Percentiles rank a stretch among this genome's conserved stretches.
Conservation (phyloP, 2,329 filamentous ascomycete genomes). For the Aureobasidium sp. region DNA sequence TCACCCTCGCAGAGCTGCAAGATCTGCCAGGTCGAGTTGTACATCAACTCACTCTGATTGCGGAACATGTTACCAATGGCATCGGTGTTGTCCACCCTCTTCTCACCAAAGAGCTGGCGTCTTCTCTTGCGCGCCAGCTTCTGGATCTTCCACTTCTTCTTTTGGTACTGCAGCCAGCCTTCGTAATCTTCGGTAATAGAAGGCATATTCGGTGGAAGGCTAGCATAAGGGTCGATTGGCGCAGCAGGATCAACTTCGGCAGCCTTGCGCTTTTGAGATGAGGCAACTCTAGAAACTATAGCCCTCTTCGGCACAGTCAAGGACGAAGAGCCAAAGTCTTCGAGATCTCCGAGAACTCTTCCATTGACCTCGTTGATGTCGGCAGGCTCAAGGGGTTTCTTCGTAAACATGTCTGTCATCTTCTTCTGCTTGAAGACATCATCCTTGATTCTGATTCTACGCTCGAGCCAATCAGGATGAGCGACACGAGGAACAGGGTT, state of each 20-base stretch:
- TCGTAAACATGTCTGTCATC: constrained; percentile 84
- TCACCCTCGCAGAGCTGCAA: constrained; percentile 79
- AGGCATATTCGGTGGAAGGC: constrained; percentile 77
- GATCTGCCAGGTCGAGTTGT: constrained; percentile 91
- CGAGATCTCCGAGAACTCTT: constrained; percentile 50
- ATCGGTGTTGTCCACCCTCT: constrained; percentile 54
- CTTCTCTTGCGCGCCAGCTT: constrained; percentile 79
- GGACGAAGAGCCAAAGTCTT: constrained; percentile 39
- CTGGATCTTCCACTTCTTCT: constrained; percentile 98
- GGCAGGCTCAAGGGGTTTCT: constrained; percentile 66
- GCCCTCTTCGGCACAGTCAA: constrained; percentile 41
- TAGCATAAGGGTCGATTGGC: constrained; percentile 69
- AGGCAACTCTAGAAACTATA: constrained; percentile 27
- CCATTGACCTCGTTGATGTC: constrained; percentile 55
- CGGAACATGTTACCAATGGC: constrained; percentile 69
- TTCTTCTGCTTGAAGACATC: constrained; percentile 99
- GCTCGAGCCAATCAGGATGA: constrained; percentile 94
- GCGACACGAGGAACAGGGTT: constrained; percentile 91
- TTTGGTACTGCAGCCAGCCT: constrained; percentile 87
- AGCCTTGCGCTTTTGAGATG: constrained; percentile 43
- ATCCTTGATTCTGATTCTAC: constrained; percentile 88
- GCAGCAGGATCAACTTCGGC: constrained; percentile 44
- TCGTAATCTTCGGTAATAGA: constrained; percentile 78
- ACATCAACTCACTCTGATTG: constrained; percentile 84
- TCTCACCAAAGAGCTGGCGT: constrained; percentile 88